Base-by-base conservation (phyloP, 352 stramenopile species). In the Phytophthora podocarpi region DNA sequence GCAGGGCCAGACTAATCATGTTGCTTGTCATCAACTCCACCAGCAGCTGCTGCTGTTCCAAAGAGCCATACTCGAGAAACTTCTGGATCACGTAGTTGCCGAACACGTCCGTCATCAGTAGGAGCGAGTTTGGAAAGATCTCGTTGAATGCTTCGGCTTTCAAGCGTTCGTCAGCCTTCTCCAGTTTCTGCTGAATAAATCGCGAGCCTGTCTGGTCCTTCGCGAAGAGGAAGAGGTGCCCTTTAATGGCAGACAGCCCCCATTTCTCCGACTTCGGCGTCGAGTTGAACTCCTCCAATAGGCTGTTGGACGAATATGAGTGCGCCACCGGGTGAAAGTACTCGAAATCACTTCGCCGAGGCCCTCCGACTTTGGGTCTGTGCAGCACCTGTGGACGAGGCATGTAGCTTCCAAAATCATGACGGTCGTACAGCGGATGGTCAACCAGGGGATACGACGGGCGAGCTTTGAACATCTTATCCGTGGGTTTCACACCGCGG, bases 31-130 rank as follows among this genome's bases (percentile, higher is more conserved):
- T 97, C 41, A 86, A 48, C 40, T 85, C 71, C 49, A 94, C 75
- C 8, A 99, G 74, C 27, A 90, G 55, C 31, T 89, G 80, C 43
- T 97, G 90, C 58, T 98, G 93, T 15, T 95, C 76, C 16, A 77
- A 30, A 6, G 79, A 97, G 23, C 96, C 96, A 74, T 98, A 96
- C 49, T 98, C 94, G 55, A 98, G 93, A 28, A 99, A 88, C 64
- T 99, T 99, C 72, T 99, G 97, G 32, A 99, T 97, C 23, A 99
- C 97, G 63, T 99, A 99, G 73, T 99, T 99, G 15, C 97, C 97
- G 72, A 99, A 99, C 6, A 99, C 96, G 52, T 97, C 89, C 26
- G 83, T 93, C 90, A 97, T 97, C 37, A 97, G 63, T 37, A 78
- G 26, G 16, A 96, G 71, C 13, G 82, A 87, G 32, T 91, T 82